Evolutionary conservation across 495 filamentous ascomycete species (phyloP).

Genomic region (Penicillium chermesinum): DNA sequence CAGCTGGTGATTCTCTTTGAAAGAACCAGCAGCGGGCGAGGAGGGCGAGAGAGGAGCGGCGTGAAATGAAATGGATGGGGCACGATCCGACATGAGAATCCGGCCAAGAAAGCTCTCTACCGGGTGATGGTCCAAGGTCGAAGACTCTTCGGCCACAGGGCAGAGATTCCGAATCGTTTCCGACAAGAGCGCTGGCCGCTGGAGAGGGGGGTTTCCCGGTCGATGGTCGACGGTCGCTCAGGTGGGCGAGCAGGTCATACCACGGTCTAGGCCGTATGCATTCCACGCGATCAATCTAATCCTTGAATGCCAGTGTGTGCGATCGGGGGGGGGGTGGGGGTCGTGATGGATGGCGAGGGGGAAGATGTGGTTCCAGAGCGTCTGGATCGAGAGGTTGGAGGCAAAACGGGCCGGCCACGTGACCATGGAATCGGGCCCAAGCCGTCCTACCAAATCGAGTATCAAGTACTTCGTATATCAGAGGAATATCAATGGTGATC

Average conservation of each 20-base stretch:
- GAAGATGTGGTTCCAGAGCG: conserved; percentile 26
- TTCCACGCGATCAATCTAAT: conserved; percentile 27
- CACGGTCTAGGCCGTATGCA: conserved; percentile 36
- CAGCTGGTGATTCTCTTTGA: conserved; percentile 35
- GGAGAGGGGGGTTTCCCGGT: conserved; percentile 24
- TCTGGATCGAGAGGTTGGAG: conserved; percentile 32
- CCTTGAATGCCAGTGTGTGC: conserved; percentile 11
- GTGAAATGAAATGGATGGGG: conserved; percentile 33
- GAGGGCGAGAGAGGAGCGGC: conserved; percentile 42
- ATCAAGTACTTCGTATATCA: too few species aligned
- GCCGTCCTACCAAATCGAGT: too few species aligned
- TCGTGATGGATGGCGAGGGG: conserved; percentile 23
- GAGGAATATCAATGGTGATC: too few species aligned
- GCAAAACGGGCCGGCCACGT: conserved; percentile 36
- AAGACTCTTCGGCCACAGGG: conserved; percentile 2
- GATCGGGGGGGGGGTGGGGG: conserved; percentile 18
- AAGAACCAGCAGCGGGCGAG: conserved; percentile 35
- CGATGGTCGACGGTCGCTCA: conserved; percentile 38
- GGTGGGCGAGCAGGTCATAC: conserved; percentile 37
- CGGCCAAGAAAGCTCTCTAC: conserved; percentile 9
- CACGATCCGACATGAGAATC: conserved; percentile 43
- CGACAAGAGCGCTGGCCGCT: conserved; percentile 14
- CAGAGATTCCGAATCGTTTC: conserved; percentile 17
- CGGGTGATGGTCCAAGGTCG: conserved; percentile 1
- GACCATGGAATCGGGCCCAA: conserved; percentile 18